Evolutionary conservation across 768 basidiomycete species (phyloP).

Genomic region (Tulasnella sp.): DNA sequence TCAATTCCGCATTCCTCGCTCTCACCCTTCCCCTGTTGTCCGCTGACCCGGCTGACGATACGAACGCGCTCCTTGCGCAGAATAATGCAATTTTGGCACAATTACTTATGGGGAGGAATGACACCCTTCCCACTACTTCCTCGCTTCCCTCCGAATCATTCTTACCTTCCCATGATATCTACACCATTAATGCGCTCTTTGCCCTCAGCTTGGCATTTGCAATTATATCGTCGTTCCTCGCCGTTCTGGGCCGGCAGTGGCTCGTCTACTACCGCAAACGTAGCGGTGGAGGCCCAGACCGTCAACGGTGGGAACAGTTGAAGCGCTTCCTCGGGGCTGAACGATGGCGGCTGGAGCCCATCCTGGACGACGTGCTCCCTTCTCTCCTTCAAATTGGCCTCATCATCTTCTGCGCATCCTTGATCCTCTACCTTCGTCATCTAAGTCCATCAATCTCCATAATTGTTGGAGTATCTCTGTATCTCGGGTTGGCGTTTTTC

Average conservation of each 20-base stretch:
- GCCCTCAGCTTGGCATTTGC: not conserved
- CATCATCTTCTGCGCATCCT: not conserved
- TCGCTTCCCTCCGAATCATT: not conserved
- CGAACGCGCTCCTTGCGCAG: not conserved
- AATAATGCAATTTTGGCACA: not conserved
- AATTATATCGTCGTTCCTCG: not conserved
- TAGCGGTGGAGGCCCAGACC: not conserved
- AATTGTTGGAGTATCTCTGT: not conserved
- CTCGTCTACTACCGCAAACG: conserved; percentile 4
- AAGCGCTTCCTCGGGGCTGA: not conserved
- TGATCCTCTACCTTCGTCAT: not conserved
- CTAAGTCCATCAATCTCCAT: not conserved
- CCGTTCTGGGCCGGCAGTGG: not conserved
- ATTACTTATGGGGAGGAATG: not conserved
- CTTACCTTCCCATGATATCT: not conserved
- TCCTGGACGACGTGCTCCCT: not conserved
- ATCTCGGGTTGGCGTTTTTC: not conserved
- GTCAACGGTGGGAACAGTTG: not conserved
- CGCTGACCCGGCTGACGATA: not conserved
- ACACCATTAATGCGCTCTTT: not conserved
- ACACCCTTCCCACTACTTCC: not conserved
- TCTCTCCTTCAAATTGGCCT: not conserved
- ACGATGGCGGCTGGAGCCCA: not conserved
- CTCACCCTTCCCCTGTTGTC: not conserved
- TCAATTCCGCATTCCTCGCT: not conserved